phyloP scores from a whole-genome alignment of 768 basidiomycete genomes.

The Amyloporia xantha region DNA sequence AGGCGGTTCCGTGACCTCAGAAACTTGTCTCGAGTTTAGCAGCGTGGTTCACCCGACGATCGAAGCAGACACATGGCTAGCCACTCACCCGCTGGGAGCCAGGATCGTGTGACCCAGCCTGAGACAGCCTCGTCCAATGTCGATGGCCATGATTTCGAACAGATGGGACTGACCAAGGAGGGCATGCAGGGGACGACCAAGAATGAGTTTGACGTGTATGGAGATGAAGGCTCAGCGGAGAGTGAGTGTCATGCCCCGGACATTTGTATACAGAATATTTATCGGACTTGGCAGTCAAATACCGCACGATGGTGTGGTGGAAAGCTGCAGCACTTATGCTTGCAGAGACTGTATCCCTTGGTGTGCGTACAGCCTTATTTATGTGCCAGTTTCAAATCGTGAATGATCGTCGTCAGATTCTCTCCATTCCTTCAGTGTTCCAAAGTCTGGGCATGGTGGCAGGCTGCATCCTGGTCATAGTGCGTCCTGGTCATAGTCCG shows the following conservation, averaged over 20 bases:
- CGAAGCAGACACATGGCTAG: no score
- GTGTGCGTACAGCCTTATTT: conserved; percentile 20
- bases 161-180: background rate
- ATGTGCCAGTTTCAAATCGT: no score
- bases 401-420: conserved; percentile 15
- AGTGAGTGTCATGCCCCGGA: conserved; percentile 11
- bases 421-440: conserved; percentile 24
- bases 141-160: background rate
- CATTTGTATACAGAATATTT: no score
- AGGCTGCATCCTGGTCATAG: conserved; percentile 21
- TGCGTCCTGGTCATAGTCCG: background rate
- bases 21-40: no score
- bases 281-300: conserved; percentile 20
- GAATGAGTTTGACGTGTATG: conserved; percentile 20
- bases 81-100: no score
- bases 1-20: no score
- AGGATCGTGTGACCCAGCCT: background rate
- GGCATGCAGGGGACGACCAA: background rate
- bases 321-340: conserved; percentile 27
- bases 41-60: no score
- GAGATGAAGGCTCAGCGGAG: conserved; percentile 18
- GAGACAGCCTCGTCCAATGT: background rate
- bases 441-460: conserved; percentile 23
- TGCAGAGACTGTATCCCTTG: conserved; percentile 25
- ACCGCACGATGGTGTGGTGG: conserved; percentile 27